Evolutionary conservation across 192 early-diverging fungal genomes (phyloP).

Genomic region (Coemansia sp.): DNA sequence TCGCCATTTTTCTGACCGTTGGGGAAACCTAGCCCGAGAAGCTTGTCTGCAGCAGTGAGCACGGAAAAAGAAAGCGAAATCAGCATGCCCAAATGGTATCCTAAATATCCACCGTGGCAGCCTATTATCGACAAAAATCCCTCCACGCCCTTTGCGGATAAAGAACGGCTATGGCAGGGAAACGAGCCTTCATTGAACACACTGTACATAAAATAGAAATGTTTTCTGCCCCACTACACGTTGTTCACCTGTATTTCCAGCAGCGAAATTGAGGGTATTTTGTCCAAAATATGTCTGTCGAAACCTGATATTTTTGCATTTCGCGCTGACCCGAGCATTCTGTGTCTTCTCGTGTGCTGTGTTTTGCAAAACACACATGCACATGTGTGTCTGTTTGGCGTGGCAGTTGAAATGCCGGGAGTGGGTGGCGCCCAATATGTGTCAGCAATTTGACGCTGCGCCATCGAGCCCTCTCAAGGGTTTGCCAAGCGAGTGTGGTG

Average conservation of each 20-base stretch:
- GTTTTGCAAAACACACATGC: not conserved
- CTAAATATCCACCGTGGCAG: not conserved
- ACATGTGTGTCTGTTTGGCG: not conserved
- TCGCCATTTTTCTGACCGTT: not conserved
- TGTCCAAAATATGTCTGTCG: not conserved
- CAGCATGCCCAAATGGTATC: not conserved
- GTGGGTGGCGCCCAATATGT: not conserved
- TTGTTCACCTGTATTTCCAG: not conserved
- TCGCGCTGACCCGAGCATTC: not conserved
- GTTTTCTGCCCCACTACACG: not conserved
- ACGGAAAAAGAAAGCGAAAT: not conserved
- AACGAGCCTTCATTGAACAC: not conserved
- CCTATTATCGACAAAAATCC: not conserved
- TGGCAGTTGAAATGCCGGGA: not conserved
- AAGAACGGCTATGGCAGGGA: not conserved
- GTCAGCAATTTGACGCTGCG: not conserved
- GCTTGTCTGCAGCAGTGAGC: not conserved
- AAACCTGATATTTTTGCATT: not conserved
- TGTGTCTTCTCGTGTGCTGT: not conserved
- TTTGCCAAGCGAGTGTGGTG: not conserved
- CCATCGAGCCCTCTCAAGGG: not conserved
- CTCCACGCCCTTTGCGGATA: not conserved
- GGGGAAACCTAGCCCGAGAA: not conserved
- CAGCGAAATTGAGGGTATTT: not conserved
- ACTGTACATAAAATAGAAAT: not conserved